phyloP scores from a whole-genome alignment of 306 rosid species.

The Gastrolobium villosum region DNA sequence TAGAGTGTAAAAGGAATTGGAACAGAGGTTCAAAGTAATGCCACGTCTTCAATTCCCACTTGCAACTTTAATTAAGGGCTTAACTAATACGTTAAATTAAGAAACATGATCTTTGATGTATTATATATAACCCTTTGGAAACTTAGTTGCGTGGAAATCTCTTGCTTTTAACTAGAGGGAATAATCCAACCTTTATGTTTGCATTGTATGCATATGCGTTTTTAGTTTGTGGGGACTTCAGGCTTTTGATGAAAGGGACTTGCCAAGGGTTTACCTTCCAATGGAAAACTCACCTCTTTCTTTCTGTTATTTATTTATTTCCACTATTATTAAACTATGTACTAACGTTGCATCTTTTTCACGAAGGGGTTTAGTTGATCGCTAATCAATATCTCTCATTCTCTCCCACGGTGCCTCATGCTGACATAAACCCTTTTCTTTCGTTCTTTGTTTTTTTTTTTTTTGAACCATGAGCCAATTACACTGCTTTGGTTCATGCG shows the following conservation, averaged over 20 bases:
- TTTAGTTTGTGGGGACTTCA: constrained; percentile 34
- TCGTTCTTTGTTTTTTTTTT: too few species aligned
- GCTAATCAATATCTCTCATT: constrained; percentile 1
- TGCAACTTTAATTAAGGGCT: too few species aligned
- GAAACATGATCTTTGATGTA: too few species aligned
- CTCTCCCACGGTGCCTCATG: neutral
- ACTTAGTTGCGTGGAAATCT: constrained; percentile 55
- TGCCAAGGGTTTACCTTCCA: constrained; percentile 41
- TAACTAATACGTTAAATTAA: too few species aligned
- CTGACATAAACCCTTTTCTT: neutral
- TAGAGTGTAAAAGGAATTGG: too few species aligned
- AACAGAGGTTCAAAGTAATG: too few species aligned
- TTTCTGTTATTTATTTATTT: constrained; percentile 17
- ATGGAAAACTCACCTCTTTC: constrained; percentile 21
- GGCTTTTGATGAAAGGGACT: constrained; percentile 53
- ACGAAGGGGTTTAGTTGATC: constrained; percentile 40
- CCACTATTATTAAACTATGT: constrained; percentile 17
- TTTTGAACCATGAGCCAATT: neutral
- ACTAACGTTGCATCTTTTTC: constrained; percentile 32
- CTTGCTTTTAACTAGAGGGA: too few species aligned
- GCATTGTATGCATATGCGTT: neutral
- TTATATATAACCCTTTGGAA: constrained; percentile 15
- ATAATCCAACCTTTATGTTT: too few species aligned
- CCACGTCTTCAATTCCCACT: too few species aligned
- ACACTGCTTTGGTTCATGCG: neutral